Evolutionary conservation across 2,329 filamentous ascomycete genomes (phyloP), one percentile per base, ranked within the genome.

Genomic region (Pestalotiopsis sp.): DNA sequence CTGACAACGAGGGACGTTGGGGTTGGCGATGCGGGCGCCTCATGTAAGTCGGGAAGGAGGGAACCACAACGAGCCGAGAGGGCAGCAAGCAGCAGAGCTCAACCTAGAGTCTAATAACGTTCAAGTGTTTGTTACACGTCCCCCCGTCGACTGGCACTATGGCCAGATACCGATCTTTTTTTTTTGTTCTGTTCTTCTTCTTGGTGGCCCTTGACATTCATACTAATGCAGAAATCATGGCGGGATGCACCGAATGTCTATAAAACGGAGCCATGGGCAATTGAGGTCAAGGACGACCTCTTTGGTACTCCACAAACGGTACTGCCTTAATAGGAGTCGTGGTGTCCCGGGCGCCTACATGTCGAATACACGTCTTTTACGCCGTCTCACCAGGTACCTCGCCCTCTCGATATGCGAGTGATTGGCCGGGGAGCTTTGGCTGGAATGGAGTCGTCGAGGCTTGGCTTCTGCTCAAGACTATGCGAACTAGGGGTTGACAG

Each of bases 41-140:
- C 65, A 58, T 56, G 66, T 67, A 67, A 67, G 66, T 67, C 66
- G 58, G 66, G 66, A 67, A 67, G 59, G 66, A 67, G 66, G 56
- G 64, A 57, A 57, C 63, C 20, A 66, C 49, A 20, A 38, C 7
- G 45, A n/a, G 45, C 45, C 45, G 45, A 52, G 45, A n/a, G 45
- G 45, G 45, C 20, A n/a, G 38, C 14, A 63, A 14, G 12, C 31
- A 63, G 25, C 36, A 63, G 31, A 36, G 5, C 45, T 20, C 45
- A 52, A 52, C 45, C 45, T 52, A 52, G 45, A 52, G 45, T 52
- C 45, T 52, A 52, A 52, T 52, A 36, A 23, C 27, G 36, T 27
- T 39, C 14, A 63, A 14, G 31, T 36, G 31, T 36, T 23, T 52
- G 45, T 52, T 23, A 23, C 45, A 52, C 45, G 45, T 52, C 17